Base-by-base conservation (phyloP, 306 rosid species). In the Abrus pulchellus region DNA sequence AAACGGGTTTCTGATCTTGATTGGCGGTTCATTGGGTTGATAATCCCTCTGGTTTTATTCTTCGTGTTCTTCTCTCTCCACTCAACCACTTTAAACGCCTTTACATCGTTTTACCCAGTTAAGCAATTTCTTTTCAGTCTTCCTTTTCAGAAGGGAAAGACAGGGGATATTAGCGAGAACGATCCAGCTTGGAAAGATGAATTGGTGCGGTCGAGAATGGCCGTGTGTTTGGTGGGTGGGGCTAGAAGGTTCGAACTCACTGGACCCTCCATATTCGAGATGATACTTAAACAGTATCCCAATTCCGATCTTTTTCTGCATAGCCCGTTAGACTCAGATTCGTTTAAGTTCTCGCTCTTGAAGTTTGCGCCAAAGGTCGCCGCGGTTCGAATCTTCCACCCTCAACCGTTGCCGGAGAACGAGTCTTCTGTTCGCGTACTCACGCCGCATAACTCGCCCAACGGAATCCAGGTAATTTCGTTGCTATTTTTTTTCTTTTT, bases 241-340 rank as follows among this genome's bases (percentile, higher is more conserved):
- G 99, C 99, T 5, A 81, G 99, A 63, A 89, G 97, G 82, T 95
- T 95, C 75, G 99, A 95, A 82, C 89, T 95, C 30, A 91, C 97
- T 0, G 99, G 99, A 65, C 98, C 99, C 5, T 91, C 99, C 9
- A 88, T 95, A 8, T 6, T 89, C 5, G 83, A 93, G 32, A 90
- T 75, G 69, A 81, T 95, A 9, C 83, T 95, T 0, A 83, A 68
- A 2, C 78, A 80, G 74, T 93, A 95, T 60, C 98, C 96, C 5
- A 95, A 93, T 83, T 89, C 98, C 4, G 98, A 95, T 82, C 97
- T 95, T 36, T 95, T 93, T 53, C 29, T 95, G 64, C 86, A 90
- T 78, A 83, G 89, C 34, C 99, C 98, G 1, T 38, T 91, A 8
- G 98, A 95, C 41, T 0, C 1, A 0, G 83, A 93, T 63, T 44